Percentiles rank a stretch among this genome's conserved stretches.
Evolutionary conservation across 345 rosid species (phyloP).

Genomic region (Diplotaxis tenuifolia): DNA sequence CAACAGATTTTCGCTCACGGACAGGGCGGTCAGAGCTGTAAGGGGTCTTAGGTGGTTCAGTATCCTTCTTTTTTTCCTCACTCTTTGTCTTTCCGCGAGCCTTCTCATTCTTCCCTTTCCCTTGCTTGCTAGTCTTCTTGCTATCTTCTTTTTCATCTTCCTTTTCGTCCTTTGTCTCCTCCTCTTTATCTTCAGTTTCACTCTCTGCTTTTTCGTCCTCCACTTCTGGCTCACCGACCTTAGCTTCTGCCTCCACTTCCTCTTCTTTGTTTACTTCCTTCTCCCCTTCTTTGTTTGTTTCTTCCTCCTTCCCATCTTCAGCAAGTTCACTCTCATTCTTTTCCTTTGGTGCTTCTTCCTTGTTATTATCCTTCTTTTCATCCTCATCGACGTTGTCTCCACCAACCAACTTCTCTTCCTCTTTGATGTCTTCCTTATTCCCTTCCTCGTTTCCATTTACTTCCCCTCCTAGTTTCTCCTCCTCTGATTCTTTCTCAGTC

Average conservation of each 20-base stretch:
- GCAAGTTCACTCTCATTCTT: constrained; percentile 22
- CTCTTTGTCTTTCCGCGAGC: constrained; percentile 44
- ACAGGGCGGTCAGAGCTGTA: constrained; percentile 69
- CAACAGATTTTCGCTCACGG: constrained; percentile 90
- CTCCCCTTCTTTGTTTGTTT: constrained; percentile 15
- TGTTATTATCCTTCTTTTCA: constrained; percentile 24
- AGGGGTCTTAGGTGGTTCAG: constrained; percentile 65
- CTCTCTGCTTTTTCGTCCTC: constrained; percentile 21
- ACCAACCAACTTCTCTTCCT: constrained; percentile 31
- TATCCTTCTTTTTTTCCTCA: constrained; percentile 47
- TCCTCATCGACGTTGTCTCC: constrained; percentile 38
- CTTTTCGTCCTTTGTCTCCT: constrained; percentile 25
- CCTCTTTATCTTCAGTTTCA: constrained; percentile 22
- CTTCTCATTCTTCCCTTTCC: constrained; percentile 46
- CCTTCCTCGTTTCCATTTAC: constrained; percentile 33
- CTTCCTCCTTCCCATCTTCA: constrained; percentile 23
- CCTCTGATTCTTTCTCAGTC: constrained; percentile 9
- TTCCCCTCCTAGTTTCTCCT: constrained; percentile 23
- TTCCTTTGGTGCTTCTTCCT: constrained; percentile 28
- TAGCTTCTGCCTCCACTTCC: constrained; percentile 7
- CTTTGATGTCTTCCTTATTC: constrained; percentile 28
- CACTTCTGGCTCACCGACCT: constrained; percentile 21
- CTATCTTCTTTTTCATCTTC: constrained; percentile 29
- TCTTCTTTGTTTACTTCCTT: constrained; percentile 21
- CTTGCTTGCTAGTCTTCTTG: constrained; percentile 43